phyloP scores from a whole-genome alignment of 768 basidiomycete species.

The Lactifluus volemus region DNA sequence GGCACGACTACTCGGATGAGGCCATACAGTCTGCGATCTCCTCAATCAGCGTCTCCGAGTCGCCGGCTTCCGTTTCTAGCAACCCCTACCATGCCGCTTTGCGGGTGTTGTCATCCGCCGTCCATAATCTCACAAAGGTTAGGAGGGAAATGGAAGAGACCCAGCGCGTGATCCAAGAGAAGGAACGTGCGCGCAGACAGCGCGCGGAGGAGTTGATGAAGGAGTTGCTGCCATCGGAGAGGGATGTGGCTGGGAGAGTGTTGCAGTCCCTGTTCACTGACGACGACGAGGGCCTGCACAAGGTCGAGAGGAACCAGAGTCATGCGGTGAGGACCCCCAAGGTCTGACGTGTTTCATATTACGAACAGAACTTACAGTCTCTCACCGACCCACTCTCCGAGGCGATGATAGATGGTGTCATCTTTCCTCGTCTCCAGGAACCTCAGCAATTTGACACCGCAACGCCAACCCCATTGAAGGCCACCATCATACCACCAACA shows the following conservation, averaged over 20 bases:
- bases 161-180: slow-evolving; percentile 45
- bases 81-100: slow-evolving; percentile 63
- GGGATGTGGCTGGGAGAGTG: slow-evolving; percentile 58
- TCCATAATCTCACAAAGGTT: slow-evolving; percentile 47
- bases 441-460: slow-evolving; percentile 11
- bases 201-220: slow-evolving; percentile 48
- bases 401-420: slow-evolving; percentile 43
- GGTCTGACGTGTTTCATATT: not conserved
- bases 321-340: slow-evolving; percentile 37
- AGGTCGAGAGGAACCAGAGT: slow-evolving; percentile 50
- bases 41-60: slow-evolving; percentile 35
- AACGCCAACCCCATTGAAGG: slow-evolving; percentile 13
- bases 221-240: slow-evolving; percentile 51
- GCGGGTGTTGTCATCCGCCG: slow-evolving; percentile 59
- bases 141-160: slow-evolving; percentile 58
- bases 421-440: slow-evolving; percentile 27
- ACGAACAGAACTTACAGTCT: slow-evolving; percentile 27
- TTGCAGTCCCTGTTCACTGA: slow-evolving; percentile 55
- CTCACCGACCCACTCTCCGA: slow-evolving; percentile 39
- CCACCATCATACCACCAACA: slow-evolving; percentile 12
- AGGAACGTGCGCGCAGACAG: slow-evolving; percentile 42
- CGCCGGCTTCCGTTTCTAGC: slow-evolving; percentile 36
- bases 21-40: slow-evolving; percentile 60
- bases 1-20: slow-evolving; percentile 74
- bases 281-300: slow-evolving; percentile 36